phyloP scores from a whole-genome alignment of 176 grass and related monocot genomes.

The Avena eriantha region DNA sequence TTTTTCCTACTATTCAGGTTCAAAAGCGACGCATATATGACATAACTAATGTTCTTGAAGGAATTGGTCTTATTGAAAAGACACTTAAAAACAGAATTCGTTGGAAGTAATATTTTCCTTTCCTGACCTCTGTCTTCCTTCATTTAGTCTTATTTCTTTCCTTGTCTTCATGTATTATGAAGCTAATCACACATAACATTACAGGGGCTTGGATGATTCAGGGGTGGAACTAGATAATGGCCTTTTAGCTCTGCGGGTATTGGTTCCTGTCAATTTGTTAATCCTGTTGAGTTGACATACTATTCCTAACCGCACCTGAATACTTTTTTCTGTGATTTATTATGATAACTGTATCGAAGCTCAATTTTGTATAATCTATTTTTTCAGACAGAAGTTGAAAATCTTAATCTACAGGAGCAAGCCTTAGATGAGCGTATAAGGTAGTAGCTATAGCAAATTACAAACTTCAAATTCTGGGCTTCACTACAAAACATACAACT shows the following conservation, averaged over 20 bases:
- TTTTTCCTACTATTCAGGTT: constrained; percentile 63
- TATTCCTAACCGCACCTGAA: not conserved
- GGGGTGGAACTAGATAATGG: constrained; percentile 72
- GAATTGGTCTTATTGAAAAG: constrained; percentile 98
- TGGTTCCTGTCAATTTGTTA: constrained; percentile 22
- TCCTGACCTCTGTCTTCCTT: constrained; percentile 17
- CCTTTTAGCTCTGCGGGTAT: constrained; percentile 80
- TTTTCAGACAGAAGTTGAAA: constrained; percentile 87
- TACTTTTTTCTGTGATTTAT: constrained; percentile 22
- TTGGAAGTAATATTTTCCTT: constrained; percentile 83
- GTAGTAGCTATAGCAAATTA: constrained; percentile 46
- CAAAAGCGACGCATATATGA: constrained; percentile 99
- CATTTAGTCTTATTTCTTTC: constrained; percentile 25
- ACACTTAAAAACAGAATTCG: constrained; percentile 96
- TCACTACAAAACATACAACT: constrained; percentile 9
- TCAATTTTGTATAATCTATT: constrained; percentile 39
- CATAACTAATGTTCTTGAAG: constrained; percentile 99
- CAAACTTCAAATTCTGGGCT: not conserved
- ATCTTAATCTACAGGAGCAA: constrained; percentile 74
- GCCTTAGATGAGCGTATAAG: constrained; percentile 82
- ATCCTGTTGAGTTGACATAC: constrained; percentile 40
- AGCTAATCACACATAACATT: constrained; percentile 31
- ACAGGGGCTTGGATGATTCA: constrained; percentile 85
- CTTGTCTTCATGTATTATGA: constrained; percentile 40
- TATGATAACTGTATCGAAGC: constrained; percentile 7